Base-by-base conservation (phyloP, 495 filamentous ascomycete species). In the Aspergillus incahuasiensis region DNA sequence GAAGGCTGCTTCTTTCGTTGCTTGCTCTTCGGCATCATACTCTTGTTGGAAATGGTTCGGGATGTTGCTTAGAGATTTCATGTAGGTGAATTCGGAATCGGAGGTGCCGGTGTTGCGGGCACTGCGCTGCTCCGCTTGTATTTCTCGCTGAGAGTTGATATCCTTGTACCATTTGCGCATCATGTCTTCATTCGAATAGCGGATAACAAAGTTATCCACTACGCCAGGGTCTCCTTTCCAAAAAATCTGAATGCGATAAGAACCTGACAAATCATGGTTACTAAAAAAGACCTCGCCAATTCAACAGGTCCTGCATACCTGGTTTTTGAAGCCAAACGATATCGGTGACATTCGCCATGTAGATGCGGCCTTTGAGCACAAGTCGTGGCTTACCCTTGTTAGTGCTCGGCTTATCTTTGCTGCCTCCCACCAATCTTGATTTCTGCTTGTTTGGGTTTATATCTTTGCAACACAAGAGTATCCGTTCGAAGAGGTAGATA, bases 311-410 rank as follows among this genome's bases (percentile, higher is more conserved):
- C 20, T 42, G 58, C 72, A 63, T 85, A 96, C 92, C 92, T 64
- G 87, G 86, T 68, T 90, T 95, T 51, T 83, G 80, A 30, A 91
- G 74, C 16, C 87, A 89, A 5, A 96, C 75, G 21, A 95, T 87
- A 64, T 97, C 91, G 6, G 94, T 98, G 42, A 98, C 92, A 66
- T 98, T 98, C 52, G 92, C 91, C 92, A 98, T 97, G 72, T 97
- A 97, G 63, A 98, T 98, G 19, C 94, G 84, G 21, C 94, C 94
- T 73, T 97, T 98, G 30, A 98, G 79, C 67, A 96, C 91, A 46
- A 98, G 76, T 67, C 88, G 92, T 32, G 86, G 81, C 63, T 89
- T 88, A 48, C 83, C 80, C 65, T 88, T 92, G 58, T 85, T 82
- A 52, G 84, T 81, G 44, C 84, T 74, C 1, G 87, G 80, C 68